Percentiles rank a stretch among this genome's conserved stretches.
phyloP scores from a whole-genome alignment of 148 eudicot genomes.

The Fallopia convolvulus region DNA sequence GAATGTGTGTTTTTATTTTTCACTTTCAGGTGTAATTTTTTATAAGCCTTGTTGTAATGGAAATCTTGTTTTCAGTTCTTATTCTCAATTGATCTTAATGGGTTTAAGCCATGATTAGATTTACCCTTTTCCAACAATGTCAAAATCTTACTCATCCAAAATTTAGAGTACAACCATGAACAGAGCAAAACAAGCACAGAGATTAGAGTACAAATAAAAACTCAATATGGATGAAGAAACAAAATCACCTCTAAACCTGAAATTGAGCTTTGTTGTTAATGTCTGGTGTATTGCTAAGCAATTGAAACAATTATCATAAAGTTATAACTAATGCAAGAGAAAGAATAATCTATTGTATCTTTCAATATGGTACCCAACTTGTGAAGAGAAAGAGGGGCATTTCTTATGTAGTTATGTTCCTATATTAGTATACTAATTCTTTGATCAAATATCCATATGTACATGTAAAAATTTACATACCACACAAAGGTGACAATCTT shows the following conservation, averaged over 20 bases:
- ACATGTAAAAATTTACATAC: constrained; percentile 4
- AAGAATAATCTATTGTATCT: neutral
- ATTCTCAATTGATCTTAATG: too few relatives aligned
- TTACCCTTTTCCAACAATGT: too few relatives aligned
- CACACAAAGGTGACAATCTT: neutral
- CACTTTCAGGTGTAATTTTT: neutral
- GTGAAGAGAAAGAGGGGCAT: neutral
- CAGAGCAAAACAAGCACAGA: neutral
- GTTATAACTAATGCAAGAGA: neutral
- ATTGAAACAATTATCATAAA: neutral
- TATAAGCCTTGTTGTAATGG: neutral
- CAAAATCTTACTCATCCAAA: too few relatives aligned
- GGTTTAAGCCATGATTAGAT: too few relatives aligned
- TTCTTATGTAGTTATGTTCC: neutral
- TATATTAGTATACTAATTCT: neutral
- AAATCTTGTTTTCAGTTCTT: neutral
- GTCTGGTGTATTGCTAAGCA: neutral
- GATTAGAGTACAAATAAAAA: too few relatives aligned
- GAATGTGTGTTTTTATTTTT: neutral
- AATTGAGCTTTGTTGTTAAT: neutral
- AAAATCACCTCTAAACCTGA: neutral
- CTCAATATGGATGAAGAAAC: too few relatives aligned
- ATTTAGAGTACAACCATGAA: neutral
- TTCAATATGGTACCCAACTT: neutral
- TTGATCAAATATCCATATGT: neutral